phyloP scores from a whole-genome alignment of 2,329 filamentous ascomycete species.

The Ciborinia camelliae region DNA sequence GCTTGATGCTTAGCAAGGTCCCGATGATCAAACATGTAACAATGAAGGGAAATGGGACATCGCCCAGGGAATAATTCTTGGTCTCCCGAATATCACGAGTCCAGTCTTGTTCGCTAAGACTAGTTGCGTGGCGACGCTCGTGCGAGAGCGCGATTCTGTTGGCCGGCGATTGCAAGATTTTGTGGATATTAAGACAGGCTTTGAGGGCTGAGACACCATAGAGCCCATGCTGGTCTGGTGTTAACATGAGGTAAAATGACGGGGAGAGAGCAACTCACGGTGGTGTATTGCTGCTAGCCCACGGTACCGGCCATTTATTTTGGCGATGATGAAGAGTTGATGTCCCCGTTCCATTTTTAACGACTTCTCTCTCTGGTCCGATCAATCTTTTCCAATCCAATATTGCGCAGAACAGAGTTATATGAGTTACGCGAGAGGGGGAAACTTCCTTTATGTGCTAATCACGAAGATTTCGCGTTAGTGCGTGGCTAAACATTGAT shows the following conservation, averaged over 20 bases:
- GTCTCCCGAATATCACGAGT: background rate
- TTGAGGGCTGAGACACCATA: constrained; percentile 18
- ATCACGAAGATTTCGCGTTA: background rate
- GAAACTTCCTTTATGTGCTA: background rate
- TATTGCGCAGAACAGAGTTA: background rate
- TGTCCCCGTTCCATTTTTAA: constrained; percentile 33
- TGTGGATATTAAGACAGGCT: constrained; percentile 20
- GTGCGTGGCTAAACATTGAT: too few species aligned
- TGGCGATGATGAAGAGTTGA: constrained; percentile 34
- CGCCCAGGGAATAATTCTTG: background rate
- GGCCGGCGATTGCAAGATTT: constrained; percentile 23
- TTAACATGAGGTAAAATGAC: background rate
- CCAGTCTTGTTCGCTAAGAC: constrained; percentile 2
- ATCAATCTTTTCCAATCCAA: background rate
- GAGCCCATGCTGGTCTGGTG: background rate
- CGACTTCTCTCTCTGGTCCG: background rate
- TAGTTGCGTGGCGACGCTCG: constrained; percentile 21
- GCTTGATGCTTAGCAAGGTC: background rate
- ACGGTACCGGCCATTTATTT: constrained; percentile 30
- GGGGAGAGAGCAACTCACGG: background rate
- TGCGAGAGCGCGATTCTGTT: constrained; percentile 27
- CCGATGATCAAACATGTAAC: constrained; percentile 1
- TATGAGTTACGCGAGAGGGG: background rate
- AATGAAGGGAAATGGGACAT: constrained; percentile 5
- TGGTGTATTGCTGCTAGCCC: constrained; percentile 29